phyloP scores from a whole-genome alignment of 2,329 filamentous ascomycete genomes.

The Didymella arachidicola region DNA sequence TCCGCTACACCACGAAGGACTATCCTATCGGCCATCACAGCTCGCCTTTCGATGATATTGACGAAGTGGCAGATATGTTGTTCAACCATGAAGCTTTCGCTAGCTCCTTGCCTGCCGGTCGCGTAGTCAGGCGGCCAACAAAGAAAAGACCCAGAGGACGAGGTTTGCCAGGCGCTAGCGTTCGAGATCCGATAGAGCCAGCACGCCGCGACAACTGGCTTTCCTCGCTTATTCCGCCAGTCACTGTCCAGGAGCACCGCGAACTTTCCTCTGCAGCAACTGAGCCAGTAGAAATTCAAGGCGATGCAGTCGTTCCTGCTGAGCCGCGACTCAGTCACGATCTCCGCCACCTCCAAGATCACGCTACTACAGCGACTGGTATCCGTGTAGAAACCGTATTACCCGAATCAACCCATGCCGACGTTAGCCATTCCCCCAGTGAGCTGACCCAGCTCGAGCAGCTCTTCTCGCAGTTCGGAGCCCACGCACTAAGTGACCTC shows the following conservation, averaged over 20 bases:
- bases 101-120: not conserved
- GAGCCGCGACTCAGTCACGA: not conserved
- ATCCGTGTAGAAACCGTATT: not conserved
- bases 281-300: not conserved
- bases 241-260: not conserved
- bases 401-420: not conserved
- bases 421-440: not conserved
- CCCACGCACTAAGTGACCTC: not conserved
- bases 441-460: not conserved
- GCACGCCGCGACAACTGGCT: not conserved
- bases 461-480: not conserved
- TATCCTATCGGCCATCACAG: slow-evolving; percentile 26
- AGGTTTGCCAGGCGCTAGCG: not conserved
- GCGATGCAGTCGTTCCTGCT: not conserved
- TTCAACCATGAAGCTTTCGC: not conserved
- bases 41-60: slow-evolving; percentile 31
- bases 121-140: not conserved
- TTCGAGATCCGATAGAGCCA: not conserved
- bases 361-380: not conserved
- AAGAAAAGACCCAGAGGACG: not conserved
- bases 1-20: slow-evolving; percentile 28
- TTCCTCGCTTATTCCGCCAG: not conserved
- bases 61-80: not conserved
- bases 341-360: not conserved
- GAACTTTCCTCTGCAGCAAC: not conserved